Percentiles rank a stretch among this genome's conserved stretches.
Conservation (phyloP, 371 early-diverging fungal genomes). For the Haplosporangium sp. region DNA sequence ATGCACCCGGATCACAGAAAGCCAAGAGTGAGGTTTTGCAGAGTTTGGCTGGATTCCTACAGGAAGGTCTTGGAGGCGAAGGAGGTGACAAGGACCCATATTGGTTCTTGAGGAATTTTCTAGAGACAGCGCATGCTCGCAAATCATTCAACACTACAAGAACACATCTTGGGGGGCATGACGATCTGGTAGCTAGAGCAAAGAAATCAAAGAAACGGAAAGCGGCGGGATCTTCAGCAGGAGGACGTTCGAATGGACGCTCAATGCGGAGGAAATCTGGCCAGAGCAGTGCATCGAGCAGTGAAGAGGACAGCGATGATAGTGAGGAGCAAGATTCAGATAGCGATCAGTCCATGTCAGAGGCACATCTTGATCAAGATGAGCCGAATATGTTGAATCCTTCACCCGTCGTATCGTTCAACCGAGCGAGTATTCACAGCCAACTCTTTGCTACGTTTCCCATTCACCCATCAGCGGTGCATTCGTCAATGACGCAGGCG, state of each 20-base stretch:
- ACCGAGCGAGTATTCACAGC: constrained; percentile 17
- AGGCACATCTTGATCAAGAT: not conserved
- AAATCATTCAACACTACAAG: constrained; percentile 54
- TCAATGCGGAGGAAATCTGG: constrained; percentile 19
- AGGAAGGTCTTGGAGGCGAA: constrained; percentile 48
- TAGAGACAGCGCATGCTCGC: constrained; percentile 59
- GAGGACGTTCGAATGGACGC: constrained; percentile 9
- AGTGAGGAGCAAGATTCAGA: constrained; percentile 12
- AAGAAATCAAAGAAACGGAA: constrained; percentile 22
- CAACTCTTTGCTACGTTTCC: constrained; percentile 27
- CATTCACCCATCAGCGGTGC: constrained; percentile 21
- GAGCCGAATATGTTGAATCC: constrained; percentile 9
- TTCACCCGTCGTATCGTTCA: constrained; percentile 39
- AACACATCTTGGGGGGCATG: constrained; percentile 11
- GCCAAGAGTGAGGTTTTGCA: constrained; percentile 47
- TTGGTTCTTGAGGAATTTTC: constrained; percentile 66
- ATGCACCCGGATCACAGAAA: constrained; percentile 43
- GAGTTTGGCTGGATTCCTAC: constrained; percentile 51
- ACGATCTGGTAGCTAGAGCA: not conserved
- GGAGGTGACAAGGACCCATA: constrained; percentile 52
- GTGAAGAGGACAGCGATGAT: constrained; percentile 5
- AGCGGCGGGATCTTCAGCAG: not conserved
- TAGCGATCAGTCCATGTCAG: constrained; percentile 1
- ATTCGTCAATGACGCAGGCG: constrained; percentile 18
- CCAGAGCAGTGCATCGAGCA: not conserved